A percentile compares a stretch with the other conserved stretches of the same genome.
These are phyloP conservation scores for Hyphopichia burtonii DNA, from an alignment of 1,139 yeast species.

Conservation along the genomic window DNA sequence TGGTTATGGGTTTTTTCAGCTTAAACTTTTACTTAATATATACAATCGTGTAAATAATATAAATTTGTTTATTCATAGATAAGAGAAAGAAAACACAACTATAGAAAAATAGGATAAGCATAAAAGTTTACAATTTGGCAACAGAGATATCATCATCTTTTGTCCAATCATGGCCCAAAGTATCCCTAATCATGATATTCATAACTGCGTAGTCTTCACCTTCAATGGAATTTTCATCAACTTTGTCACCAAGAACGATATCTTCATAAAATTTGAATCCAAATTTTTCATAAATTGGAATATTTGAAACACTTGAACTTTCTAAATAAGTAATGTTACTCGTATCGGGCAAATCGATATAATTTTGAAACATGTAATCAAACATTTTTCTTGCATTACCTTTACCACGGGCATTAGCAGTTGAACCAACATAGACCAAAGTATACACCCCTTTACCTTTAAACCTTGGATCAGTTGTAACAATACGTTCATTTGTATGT, in stretches of 20 bases:
- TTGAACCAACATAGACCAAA: constrained; percentile 61
- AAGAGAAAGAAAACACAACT: neutral
- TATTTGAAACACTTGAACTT: constrained; percentile 51
- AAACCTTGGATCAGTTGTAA: constrained; percentile 32
- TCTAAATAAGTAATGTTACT: constrained; percentile 54
- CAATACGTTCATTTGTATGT: constrained; percentile 44
- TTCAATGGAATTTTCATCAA: constrained; percentile 27
- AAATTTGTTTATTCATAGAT: neutral
- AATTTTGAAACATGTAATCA: constrained; percentile 51
- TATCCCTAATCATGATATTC: constrained; percentile 59
- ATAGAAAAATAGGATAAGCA: neutral
- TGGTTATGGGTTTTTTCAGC: neutral
- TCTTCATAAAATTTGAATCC: constrained; percentile 54
- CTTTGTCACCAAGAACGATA: constrained; percentile 47
- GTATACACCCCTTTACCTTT: constrained; percentile 48
- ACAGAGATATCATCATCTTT: constrained; percentile 15
- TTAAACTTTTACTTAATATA: neutral
- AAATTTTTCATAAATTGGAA: constrained; percentile 58
- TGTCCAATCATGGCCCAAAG: constrained; percentile 41
- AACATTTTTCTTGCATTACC: constrained; percentile 63
- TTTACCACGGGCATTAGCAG: constrained; percentile 60
- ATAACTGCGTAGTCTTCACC: constrained; percentile 52
- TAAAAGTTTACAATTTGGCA: constrained; percentile 13
- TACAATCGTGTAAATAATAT: neutral
- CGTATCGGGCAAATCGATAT: constrained; percentile 43